Conservation (phyloP, 495 filamentous ascomycete genomes). For the Aspergillus coremiiformis region DNA sequence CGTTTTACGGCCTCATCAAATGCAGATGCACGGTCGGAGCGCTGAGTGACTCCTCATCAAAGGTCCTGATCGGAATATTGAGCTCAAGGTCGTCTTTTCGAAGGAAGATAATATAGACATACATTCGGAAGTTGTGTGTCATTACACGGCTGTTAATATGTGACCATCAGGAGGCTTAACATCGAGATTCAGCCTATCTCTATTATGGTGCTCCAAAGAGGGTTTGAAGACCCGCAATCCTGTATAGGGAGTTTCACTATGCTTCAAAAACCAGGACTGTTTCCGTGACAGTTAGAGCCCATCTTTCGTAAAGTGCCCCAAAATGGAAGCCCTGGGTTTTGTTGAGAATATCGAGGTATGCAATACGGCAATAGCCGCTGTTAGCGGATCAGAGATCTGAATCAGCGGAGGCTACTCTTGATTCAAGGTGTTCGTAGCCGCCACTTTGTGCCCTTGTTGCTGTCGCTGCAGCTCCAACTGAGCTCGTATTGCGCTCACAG, state of each 20-base stretch:
- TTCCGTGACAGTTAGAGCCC: too few relatives aligned
- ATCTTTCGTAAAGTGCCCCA: constrained; percentile 11
- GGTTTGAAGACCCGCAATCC: too few relatives aligned
- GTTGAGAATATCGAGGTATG: constrained; percentile 18
- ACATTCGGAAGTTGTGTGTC: too few relatives aligned
- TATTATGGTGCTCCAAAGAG: too few relatives aligned
- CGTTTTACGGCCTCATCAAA: neutral
- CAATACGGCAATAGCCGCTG: constrained; percentile 17
- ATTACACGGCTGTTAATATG: too few relatives aligned
- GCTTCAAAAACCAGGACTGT: too few relatives aligned
- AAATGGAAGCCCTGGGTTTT: constrained; percentile 7
- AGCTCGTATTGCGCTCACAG: constrained; percentile 12
- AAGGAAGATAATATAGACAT: too few relatives aligned
- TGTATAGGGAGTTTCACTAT: too few relatives aligned
- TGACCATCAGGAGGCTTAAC: too few relatives aligned
- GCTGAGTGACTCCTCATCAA: neutral
- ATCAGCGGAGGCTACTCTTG: neutral
- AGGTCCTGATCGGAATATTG: neutral
- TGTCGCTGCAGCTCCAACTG: constrained; percentile 15
- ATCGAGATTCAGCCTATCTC: too few relatives aligned
- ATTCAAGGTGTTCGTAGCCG: neutral
- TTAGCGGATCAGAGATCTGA: neutral
- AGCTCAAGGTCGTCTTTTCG: too few relatives aligned
- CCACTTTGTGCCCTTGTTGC: neutral
- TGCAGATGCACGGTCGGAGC: neutral